Evolutionary conservation across 148 eudicot species (phyloP), one percentile per base, ranked within the genome.

Genomic region (Rheum nobile): DNA sequence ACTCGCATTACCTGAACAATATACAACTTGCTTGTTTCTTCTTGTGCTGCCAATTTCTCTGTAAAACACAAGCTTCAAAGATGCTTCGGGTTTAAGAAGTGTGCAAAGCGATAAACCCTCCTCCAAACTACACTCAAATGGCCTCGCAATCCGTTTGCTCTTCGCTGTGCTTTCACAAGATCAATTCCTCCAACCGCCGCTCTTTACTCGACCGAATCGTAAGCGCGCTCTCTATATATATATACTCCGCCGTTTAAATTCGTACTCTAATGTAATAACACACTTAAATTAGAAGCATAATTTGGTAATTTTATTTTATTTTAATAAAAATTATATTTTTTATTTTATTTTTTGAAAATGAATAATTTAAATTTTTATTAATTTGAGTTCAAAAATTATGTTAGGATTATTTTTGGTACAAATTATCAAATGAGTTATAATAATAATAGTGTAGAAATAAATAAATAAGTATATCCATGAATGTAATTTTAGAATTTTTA

Each of bases 101-200:
- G 39, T 16, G 70, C 70, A 32, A 65, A 37, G 39, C 38, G 70
- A 65, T 65, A 65, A 65, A 65, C 70, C 70, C 70, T 59, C 37
- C 37, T 47, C 57, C 0, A n/a, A 16, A 34, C 10, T 16, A 32
- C 70, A 34, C 22, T 24, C 63, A 55, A 21, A 65, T 65, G 70
- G 70, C 70, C 8, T 65, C 39, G 22, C 70, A 65, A 65, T 65
- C 70, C 39, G 70, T 65, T 17, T 65, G 38, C 70, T 65, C 70
- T 31, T 65, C 70, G 1, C 14, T 65, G 39, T 65, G 3, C 70
- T 65, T 16, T 65, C 41, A 38, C 70, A 65, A 17, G n/a, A 32
- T 24, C 1, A 8, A 13, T 16, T 31, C 39, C 22, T 29, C 67
- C 67, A 61, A 61, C 67, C 67, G 19, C 34, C 37, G 67, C 26